Percentiles rank a stretch among this genome's conserved stretches.
Conservation (phyloP, 1,284 basidiomycete species). For the Puccinia coronata region DNA sequence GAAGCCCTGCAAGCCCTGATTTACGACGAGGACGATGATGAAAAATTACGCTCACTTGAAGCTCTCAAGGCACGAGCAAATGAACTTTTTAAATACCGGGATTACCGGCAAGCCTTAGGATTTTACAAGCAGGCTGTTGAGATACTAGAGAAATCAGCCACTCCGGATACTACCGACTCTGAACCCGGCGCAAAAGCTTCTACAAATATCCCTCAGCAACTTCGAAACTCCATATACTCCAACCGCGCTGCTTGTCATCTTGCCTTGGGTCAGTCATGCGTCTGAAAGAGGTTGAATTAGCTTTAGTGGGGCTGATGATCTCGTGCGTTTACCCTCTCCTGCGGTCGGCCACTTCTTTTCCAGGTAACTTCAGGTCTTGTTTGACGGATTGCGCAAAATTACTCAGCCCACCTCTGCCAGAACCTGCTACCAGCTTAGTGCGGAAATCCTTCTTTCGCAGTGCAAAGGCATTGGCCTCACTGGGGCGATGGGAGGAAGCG, state of each 20-base stretch:
- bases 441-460: slow-evolving; percentile 43
- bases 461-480: slow-evolving; percentile 14
- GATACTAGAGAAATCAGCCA: background rate
- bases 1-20: slow-evolving; percentile 43
- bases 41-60: slow-evolving; percentile 11
- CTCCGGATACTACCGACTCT: slow-evolving; percentile 4
- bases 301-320: background rate
- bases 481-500: slow-evolving; percentile 27
- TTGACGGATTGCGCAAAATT: slow-evolving; percentile 29
- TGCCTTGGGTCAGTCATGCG: slow-evolving; percentile 25
- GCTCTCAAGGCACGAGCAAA: slow-evolving; percentile 38
- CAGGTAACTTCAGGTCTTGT: slow-evolving; percentile 42
- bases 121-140: slow-evolving; percentile 46
- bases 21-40: slow-evolving; percentile 20
- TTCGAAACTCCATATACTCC: slow-evolving; percentile 5
- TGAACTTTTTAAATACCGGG: slow-evolving; percentile 13
- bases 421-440: slow-evolving; percentile 7
- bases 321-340: background rate
- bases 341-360: background rate
- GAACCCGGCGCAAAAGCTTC: background rate
- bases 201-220: background rate
- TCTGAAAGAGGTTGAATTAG: background rate
- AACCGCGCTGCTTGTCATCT: slow-evolving; percentile 50
- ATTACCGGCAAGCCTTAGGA: slow-evolving; percentile 41
- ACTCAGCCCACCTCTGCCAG: slow-evolving; percentile 17